Evolutionary conservation across 805 yeast genomes (phyloP), one percentile per base, ranked within the genome.

Genomic region (Wickerhamomyces hampshirensis): DNA sequence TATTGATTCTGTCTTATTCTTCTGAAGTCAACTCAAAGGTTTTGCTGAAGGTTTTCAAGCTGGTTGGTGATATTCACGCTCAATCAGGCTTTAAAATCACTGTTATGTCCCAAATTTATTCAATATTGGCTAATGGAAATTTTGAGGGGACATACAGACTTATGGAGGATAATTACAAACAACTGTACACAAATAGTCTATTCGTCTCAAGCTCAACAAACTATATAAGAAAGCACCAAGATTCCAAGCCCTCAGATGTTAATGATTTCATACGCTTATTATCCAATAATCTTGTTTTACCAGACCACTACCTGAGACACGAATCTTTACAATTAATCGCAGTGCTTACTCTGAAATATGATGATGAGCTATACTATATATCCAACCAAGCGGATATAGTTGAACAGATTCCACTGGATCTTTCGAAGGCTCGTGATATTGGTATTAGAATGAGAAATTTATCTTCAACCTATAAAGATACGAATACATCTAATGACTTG

Each of bases 361-460:
- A 53, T 12, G 44, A 42, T 11, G 62, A 60, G 8, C 52, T 64
- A 12, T 68, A 75, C 3, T 54, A 55, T 3, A 47, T 71, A 12
- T 44, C 80, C n/a, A 59, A 66, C 21, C 75, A 72, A 34, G 72
- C 81, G 41, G 60, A 68, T 34, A 50, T 74, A 3, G 73, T 89
- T 32, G 96, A 87, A 55, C 75, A 78, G 39, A 71, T 81, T 6
- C 95, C 95, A 0, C 65, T 81, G 34, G 73, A 73, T n/a, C 59
- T 88, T 13, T 63, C 73, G 10, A 76, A 76, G 38, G 82, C 84
- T 2, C 77, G 97, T 60, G 94, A 84, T 48, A 66, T 91, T 3
- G 75, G 77, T 17, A 63, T 80, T 39, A 73, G 94, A 53, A 68
- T 82, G 21, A 71, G 96, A 48, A 66, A 63, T 26, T 59, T 85